Evolutionary conservation across 176 grass and related monocot genomes (phyloP).

Genomic region (Lolium multiflorum): DNA sequence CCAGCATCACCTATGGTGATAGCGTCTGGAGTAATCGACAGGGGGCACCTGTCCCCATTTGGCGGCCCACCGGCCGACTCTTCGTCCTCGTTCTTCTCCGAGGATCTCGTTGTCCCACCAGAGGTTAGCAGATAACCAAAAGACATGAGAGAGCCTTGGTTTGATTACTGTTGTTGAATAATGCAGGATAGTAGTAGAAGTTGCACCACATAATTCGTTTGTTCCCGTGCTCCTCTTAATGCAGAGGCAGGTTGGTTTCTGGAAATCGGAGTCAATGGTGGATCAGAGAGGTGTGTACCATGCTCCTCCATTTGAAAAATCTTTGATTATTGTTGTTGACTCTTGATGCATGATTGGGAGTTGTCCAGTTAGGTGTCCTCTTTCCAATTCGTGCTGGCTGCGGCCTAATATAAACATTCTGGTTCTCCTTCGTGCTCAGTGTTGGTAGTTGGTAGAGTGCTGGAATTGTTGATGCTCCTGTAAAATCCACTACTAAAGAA

Average conservation of each 20-base stretch:
- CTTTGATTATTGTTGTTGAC: background rate
- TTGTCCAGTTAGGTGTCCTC: slow-evolving; percentile 18
- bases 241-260: slow-evolving; percentile 62
- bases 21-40: slow-evolving; percentile 52
- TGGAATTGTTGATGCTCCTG: slow-evolving; percentile 32
- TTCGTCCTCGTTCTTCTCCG: slow-evolving; percentile 56
- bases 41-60: slow-evolving; percentile 45
- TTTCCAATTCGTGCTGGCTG: slow-evolving; percentile 37
- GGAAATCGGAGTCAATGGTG: slow-evolving; percentile 57
- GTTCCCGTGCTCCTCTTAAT: slow-evolving; percentile 11
- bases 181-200: slow-evolving; percentile 4
- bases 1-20: slow-evolving; percentile 50
- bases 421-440: background rate
- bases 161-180: background rate
- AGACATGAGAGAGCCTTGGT: background rate
- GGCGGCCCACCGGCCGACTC: slow-evolving; percentile 38
- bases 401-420: slow-evolving; percentile 19
- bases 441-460: slow-evolving; percentile 43
- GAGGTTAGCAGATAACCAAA: slow-evolving; percentile 42
- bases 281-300: slow-evolving; percentile 48
- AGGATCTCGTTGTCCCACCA: slow-evolving; percentile 50
- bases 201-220: slow-evolving; percentile 4
- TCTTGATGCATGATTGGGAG: slow-evolving; percentile 1
- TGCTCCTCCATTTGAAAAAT: slow-evolving; percentile 15
- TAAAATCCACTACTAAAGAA: slow-evolving; percentile 46